These are phyloP conservation scores for Phaeodactylum tricornutum DNA, from an alignment of 108 stramenopile genomes.

Conservation along the genomic window DNA sequence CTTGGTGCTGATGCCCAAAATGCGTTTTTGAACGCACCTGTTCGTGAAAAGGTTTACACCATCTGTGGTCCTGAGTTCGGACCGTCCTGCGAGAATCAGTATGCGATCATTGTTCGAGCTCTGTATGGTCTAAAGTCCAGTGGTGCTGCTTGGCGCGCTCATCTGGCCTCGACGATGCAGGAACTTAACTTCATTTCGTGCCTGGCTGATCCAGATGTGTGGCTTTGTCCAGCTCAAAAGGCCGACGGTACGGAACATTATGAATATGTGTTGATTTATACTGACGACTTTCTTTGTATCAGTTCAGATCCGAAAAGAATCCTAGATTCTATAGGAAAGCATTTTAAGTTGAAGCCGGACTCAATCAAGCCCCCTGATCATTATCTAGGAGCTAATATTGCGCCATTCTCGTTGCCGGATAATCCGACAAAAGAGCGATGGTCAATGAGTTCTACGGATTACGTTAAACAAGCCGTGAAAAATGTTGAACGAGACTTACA, in stretches of 20 bases:
- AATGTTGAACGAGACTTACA: not conserved
- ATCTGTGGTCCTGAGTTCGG: slow-evolving; percentile 37
- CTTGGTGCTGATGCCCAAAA: slow-evolving; percentile 20
- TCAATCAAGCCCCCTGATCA: not conserved
- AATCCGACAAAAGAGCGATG: slow-evolving; percentile 1
- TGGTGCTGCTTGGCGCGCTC: slow-evolving; percentile 31
- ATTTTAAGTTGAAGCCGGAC: not conserved
- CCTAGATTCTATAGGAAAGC: not conserved
- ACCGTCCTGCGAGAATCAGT: slow-evolving; percentile 16
- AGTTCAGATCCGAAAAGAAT: slow-evolving; percentile 3
- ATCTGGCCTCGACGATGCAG: slow-evolving; percentile 24
- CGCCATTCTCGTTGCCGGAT: not conserved
- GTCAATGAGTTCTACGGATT: slow-evolving; percentile 1
- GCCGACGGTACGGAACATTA: slow-evolving; percentile 5
- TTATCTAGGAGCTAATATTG: not conserved
- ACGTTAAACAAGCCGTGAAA: not conserved
- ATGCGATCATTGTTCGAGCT: slow-evolving; percentile 28
- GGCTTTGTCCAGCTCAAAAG: slow-evolving; percentile 4
- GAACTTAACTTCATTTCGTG: slow-evolving; percentile 31
- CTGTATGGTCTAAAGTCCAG: slow-evolving; percentile 39
- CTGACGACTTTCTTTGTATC: slow-evolving; percentile 16
- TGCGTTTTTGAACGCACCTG: slow-evolving; percentile 20
- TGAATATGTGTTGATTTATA: slow-evolving; percentile 9
- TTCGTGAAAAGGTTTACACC: slow-evolving; percentile 17
- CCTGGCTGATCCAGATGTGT: slow-evolving; percentile 26